phyloP scores from a whole-genome alignment of 2,329 filamentous ascomycete species.

The Geosmithia putterillii region DNA sequence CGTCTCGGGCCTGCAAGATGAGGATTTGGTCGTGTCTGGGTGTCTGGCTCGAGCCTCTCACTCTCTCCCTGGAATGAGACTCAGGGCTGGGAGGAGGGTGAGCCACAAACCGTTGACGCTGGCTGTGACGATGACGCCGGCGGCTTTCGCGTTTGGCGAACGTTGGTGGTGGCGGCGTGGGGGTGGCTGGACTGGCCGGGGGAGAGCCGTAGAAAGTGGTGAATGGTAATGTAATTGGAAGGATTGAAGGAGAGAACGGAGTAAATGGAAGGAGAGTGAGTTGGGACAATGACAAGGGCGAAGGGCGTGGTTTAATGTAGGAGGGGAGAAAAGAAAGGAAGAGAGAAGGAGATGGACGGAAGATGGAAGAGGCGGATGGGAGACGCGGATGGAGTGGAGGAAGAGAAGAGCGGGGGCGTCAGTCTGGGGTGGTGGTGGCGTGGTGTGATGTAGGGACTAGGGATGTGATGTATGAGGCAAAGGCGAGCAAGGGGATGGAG shows the following conservation, averaged over 20 bases:
- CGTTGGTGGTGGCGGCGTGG: neutral
- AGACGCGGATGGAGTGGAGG: constrained; percentile 6
- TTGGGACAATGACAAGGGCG: no score
- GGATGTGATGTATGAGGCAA: neutral
- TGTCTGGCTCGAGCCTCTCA: neutral
- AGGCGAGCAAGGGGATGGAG: neutral
- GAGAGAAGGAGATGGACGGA: neutral
- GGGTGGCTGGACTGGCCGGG: no score
- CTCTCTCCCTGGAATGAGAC: neutral
- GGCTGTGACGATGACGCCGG: neutral
- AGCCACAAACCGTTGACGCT: neutral
- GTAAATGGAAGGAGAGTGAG: neutral
- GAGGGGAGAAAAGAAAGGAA: neutral
- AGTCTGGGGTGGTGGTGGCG: neutral
- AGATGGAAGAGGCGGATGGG: neutral
- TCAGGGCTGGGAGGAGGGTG: neutral
- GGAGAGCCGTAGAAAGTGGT: neutral
- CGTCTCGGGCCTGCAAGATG: no score
- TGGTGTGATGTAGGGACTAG: neutral
- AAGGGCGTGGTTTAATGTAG: no score
- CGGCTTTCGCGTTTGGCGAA: neutral
- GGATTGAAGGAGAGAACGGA: neutral
- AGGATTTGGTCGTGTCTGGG: no score
- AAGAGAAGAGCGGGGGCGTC: constrained; percentile 1
- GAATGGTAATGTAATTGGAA: no score